Percentiles rank a stretch among this genome's conserved stretches.
These are phyloP conservation scores for Dioszegia crocea DNA, from an alignment of 768 basidiomycete genomes.

Conservation along the genomic window DNA sequence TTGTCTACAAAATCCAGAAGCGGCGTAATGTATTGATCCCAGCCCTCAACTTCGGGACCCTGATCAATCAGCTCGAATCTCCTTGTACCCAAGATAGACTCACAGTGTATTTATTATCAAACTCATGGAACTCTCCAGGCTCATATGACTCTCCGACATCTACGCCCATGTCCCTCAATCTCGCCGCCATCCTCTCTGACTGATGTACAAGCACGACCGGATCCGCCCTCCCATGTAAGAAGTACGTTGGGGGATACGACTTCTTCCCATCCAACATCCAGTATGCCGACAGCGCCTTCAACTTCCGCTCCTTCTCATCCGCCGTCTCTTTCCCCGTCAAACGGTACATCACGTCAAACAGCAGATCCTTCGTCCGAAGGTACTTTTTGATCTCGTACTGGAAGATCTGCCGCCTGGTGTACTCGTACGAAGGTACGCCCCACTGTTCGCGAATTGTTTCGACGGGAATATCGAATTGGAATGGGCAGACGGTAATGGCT, in stretches of 20 bases:
- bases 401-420: slow-evolving; percentile 4
- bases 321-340: neutral
- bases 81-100: neutral
- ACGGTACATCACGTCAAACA: slow-evolving; percentile 3
- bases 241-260: slow-evolving; percentile 16
- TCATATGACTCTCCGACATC: slow-evolving; percentile 10
- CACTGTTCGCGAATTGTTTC: slow-evolving; percentile 9
- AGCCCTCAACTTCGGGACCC: slow-evolving; percentile 19
- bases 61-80: slow-evolving; percentile 4
- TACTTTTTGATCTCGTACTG: slow-evolving; percentile 18
- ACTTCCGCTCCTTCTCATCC: neutral
- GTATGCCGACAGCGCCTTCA: neutral
- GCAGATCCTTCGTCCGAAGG: slow-evolving; percentile 5
- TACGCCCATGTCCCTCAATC: slow-evolving; percentile 10
- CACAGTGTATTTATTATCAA: slow-evolving; percentile 18
- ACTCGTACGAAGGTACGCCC: slow-evolving; percentile 1
- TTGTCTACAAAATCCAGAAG: slow-evolving; percentile 20
- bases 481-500: slow-evolving; percentile 13
- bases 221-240: slow-evolving; percentile 13
- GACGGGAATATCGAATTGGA: slow-evolving; percentile 12
- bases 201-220: neutral
- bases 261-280: slow-evolving; percentile 4
- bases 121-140: slow-evolving; percentile 11
- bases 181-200: slow-evolving; percentile 2
- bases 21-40: slow-evolving; percentile 25